A percentile compares a stretch with the other conserved stretches of the same genome.
These are phyloP conservation scores for Spinellus fusiger DNA, from an alignment of 192 early-diverging fungal species.

Conservation along the genomic window DNA sequence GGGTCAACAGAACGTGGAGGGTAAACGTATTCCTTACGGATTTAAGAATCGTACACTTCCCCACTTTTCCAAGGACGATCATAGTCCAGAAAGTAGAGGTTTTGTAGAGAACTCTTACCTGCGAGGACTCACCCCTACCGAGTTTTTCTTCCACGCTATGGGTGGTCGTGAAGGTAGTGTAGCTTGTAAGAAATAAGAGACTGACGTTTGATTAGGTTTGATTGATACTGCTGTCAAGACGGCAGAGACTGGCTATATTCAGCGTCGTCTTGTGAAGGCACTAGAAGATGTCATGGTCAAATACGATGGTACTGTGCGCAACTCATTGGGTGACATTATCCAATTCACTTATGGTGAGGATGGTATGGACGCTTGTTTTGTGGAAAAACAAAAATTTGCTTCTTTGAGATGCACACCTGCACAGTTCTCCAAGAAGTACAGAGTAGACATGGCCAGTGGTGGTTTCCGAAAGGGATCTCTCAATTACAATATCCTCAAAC, in stretches of 20 bases:
- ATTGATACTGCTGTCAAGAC: constrained; percentile 99
- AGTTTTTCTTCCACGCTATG: constrained; percentile 99
- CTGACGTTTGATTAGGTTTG: constrained; percentile 48
- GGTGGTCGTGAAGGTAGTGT: constrained; percentile 97
- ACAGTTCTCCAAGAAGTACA: constrained; percentile 74
- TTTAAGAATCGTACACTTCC: constrained; percentile 93
- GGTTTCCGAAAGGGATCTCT: constrained; percentile 66
- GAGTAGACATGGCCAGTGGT: constrained; percentile 72
- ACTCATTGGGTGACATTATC: constrained; percentile 87
- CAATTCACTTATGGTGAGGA: constrained; percentile 99
- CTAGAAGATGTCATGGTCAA: constrained; percentile 97
- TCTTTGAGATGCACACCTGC: constrained; percentile 62
- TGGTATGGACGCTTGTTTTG: constrained; percentile 90
- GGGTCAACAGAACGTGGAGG: constrained; percentile 99
- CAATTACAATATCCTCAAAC: constrained; percentile 65
- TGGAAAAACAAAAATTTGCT: constrained; percentile 78
- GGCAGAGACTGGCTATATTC: constrained; percentile 99
- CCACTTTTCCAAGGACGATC: constrained; percentile 97
- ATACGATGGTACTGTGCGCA: constrained; percentile 95
- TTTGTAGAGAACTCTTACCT: constrained; percentile 90
- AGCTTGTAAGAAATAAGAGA: constrained; percentile 38
- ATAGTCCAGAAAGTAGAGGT: constrained; percentile 83
- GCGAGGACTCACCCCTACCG: constrained; percentile 90
- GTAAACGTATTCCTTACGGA: constrained; percentile 95
- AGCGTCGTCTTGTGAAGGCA: constrained; percentile 96